phyloP scores from a whole-genome alignment of 306 rosid species.

The Cicer pinnatifidum region DNA sequence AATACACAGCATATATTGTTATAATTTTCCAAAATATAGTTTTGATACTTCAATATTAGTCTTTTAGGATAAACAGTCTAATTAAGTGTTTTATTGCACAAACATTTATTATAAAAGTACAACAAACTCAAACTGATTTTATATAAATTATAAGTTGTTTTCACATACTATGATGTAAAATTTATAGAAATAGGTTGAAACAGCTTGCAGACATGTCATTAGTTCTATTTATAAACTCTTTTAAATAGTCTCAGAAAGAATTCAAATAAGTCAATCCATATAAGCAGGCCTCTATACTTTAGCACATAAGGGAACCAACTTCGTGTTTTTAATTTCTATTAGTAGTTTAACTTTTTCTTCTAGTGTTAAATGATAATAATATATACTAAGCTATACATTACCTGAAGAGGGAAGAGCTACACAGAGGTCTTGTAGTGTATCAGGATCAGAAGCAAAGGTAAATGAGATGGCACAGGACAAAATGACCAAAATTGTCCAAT shows the following conservation, averaged over 20 bases:
- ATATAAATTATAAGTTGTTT: neutral
- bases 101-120: neutral
- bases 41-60: no score
- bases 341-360: no score
- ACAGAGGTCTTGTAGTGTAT: constrained; percentile 62
- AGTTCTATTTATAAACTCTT: no score
- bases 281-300: no score
- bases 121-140: neutral
- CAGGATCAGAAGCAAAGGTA: constrained; percentile 55
- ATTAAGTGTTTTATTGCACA: neutral
- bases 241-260: no score
- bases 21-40: neutral
- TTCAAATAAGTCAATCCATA: no score
- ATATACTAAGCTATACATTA: neutral
- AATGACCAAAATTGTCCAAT: constrained; percentile 41
- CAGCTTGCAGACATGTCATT: no score
- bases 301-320: no score
- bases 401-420: constrained; percentile 64
- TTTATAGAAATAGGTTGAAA: no score
- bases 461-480: constrained; percentile 41
- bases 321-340: no score
- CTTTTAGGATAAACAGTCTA: neutral
- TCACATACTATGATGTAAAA: no score
- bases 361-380: neutral
- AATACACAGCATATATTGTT: neutral